A percentile compares a stretch with the other conserved stretches of the same genome.
Evolutionary conservation across 2,329 filamentous ascomycete genomes (phyloP).

Genomic region (Gyromitra esculenta): DNA sequence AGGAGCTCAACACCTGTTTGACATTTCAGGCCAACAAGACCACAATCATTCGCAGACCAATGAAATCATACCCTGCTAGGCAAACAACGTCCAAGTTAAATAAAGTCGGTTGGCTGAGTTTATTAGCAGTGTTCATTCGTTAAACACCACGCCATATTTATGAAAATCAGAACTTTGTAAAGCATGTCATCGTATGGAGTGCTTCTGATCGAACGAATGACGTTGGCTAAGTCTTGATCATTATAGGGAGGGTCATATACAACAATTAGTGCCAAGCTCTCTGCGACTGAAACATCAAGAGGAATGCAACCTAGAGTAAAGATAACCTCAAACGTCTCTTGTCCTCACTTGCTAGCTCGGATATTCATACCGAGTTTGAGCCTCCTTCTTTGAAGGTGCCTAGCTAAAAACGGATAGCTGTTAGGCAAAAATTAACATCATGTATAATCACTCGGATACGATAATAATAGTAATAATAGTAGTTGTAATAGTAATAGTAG

Average conservation of each 20-base stretch:
- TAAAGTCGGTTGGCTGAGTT: no score
- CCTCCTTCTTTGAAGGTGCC: not conserved
- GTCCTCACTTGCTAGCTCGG: not conserved
- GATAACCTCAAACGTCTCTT: not conserved
- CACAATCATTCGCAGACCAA: not conserved
- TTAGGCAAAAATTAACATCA: not conserved
- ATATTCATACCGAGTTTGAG: no score
- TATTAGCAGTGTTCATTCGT: no score
- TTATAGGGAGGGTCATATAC: not conserved
- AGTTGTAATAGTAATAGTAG: no score
- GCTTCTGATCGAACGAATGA: not conserved
- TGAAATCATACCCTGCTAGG: not conserved
- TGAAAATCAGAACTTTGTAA: not conserved
- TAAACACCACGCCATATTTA: not conserved
- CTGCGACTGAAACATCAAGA: not conserved
- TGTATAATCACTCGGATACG: slow-evolving; percentile 2
- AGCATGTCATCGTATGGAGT: not conserved
- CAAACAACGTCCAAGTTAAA: not conserved
- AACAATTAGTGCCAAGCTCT: not conserved
- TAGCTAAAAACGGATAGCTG: not conserved
- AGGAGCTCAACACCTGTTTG: slow-evolving; percentile 4
- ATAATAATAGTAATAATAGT: no score
- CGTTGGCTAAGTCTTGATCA: not conserved
- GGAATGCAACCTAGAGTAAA: not conserved
- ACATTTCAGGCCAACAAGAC: not conserved